Evolutionary conservation across 345 rosid species (phyloP).

Genomic region (Arabidopsis suecica): DNA sequence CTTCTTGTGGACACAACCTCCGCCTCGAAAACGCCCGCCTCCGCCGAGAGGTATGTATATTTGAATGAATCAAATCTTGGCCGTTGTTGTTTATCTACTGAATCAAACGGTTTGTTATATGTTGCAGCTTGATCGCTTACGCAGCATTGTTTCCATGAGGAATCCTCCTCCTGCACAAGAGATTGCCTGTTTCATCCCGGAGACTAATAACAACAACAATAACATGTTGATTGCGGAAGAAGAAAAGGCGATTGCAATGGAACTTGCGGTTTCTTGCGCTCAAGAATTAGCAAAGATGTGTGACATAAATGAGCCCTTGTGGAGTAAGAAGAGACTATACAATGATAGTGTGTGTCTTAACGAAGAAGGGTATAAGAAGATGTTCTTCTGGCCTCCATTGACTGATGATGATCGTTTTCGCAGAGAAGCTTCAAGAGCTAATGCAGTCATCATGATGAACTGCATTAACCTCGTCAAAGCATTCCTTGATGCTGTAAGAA

Average conservation of each 20-base stretch:
- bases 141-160: constrained; percentile 5
- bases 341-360: constrained; percentile 54
- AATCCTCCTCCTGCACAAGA: constrained; percentile 6
- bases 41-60: constrained; percentile 15
- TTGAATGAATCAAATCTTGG: not conserved
- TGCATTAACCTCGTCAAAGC: constrained; percentile 57
- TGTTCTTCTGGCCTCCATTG: constrained; percentile 28
- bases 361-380: constrained; percentile 60
- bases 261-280: constrained; percentile 58
- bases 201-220: constrained; percentile 32
- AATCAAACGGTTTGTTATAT: constrained; percentile 2
- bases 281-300: constrained; percentile 63
- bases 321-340: constrained; percentile 50
- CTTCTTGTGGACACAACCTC: constrained; percentile 47
- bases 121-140: constrained; percentile 12
- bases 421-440: constrained; percentile 62
- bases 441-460: constrained; percentile 51
- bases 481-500: constrained; percentile 69
- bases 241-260: constrained; percentile 52
- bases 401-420: constrained; percentile 31
- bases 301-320: constrained; percentile 51
- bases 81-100: constrained; percentile 1
- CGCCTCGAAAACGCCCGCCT: constrained; percentile 40
- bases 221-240: constrained; percentile 33
- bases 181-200: constrained; percentile 2